A percentile compares a stretch with the other conserved stretches of the same genome.
Conservation (phyloP, 345 rosid species). For the Heritiera fomes region DNA sequence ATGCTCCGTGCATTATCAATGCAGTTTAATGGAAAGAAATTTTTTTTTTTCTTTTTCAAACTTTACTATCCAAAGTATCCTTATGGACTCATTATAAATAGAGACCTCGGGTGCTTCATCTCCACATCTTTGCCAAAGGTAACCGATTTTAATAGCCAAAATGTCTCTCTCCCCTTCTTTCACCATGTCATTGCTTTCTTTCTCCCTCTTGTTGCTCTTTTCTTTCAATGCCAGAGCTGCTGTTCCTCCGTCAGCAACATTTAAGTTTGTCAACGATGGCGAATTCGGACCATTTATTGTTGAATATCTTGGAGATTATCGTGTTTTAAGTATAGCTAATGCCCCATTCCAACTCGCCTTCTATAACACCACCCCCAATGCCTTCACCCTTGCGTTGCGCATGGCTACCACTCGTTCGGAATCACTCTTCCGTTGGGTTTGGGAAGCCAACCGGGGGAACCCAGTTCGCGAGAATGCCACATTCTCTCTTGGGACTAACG, state of each 20-base stretch:
- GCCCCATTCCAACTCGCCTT: slow-evolving; percentile 51
- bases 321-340: slow-evolving; percentile 21
- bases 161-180: slow-evolving; percentile 18
- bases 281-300: slow-evolving; percentile 32
- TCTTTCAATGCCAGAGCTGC: slow-evolving; percentile 26
- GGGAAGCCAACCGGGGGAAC: slow-evolving; percentile 58
- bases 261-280: slow-evolving; percentile 42
- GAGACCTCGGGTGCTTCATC: not conserved
- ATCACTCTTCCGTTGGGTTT: slow-evolving; percentile 54
- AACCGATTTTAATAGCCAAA: not conserved
- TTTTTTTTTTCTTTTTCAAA: not conserved
- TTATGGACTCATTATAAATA: not conserved
- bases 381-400: slow-evolving; percentile 48
- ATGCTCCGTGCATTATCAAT: too few species aligned
- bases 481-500: slow-evolving; percentile 39
- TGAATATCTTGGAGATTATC: slow-evolving; percentile 45
- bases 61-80: not conserved
- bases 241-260: slow-evolving; percentile 43
- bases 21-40: too few species aligned
- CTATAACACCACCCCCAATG: slow-evolving; percentile 54
- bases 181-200: slow-evolving; percentile 10
- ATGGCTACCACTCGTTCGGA: slow-evolving; percentile 51
- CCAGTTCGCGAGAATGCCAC: slow-evolving; percentile 55
- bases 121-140: not conserved
- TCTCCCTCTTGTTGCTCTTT: slow-evolving; percentile 18